Conservation (phyloP, 371 early-diverging fungal species). For the Mortierella sp. region DNA sequence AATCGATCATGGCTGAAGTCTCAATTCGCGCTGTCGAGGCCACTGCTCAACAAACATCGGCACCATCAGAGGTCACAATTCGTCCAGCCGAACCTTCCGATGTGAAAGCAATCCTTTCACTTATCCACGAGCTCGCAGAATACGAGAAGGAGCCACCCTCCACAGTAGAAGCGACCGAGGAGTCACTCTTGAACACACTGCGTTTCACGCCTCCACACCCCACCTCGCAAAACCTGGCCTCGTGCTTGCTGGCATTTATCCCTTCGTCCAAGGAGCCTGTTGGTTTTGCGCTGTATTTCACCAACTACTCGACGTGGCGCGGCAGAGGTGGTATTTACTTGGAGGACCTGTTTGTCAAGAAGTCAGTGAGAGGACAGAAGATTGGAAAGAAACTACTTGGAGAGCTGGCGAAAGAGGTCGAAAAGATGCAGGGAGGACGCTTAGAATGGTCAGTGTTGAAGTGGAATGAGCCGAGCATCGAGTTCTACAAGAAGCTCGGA, state of each 20-base stretch:
- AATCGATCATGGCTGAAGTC: too few relatives aligned
- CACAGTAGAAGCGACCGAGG: constrained; percentile 78
- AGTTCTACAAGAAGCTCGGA: constrained; percentile 71
- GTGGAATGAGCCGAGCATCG: constrained; percentile 76
- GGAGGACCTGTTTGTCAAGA: constrained; percentile 82
- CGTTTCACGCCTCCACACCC: constrained; percentile 68
- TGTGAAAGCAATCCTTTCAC: constrained; percentile 69
- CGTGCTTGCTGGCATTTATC: constrained; percentile 57
- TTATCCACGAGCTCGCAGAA: constrained; percentile 78
- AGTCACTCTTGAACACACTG: constrained; percentile 64
- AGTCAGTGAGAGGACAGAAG: constrained; percentile 74
- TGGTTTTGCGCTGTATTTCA: constrained; percentile 85
- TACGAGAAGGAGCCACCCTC: constrained; percentile 79
- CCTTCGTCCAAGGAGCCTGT: constrained; percentile 60
- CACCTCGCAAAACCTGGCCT: constrained; percentile 76
- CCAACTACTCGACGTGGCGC: constrained; percentile 83
- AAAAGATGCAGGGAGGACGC: constrained; percentile 73
- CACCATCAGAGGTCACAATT: constrained; percentile 46
- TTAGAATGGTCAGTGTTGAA: constrained; percentile 85
- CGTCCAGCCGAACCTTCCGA: constrained; percentile 70
- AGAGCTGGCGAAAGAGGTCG: constrained; percentile 74
- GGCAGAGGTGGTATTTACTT: constrained; percentile 84
- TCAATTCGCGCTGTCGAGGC: too few relatives aligned
- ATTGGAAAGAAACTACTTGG: constrained; percentile 77
- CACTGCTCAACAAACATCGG: too few relatives aligned